Evolutionary conservation across 805 yeast genomes (phyloP).

Genomic region (Candida nitratophila): DNA sequence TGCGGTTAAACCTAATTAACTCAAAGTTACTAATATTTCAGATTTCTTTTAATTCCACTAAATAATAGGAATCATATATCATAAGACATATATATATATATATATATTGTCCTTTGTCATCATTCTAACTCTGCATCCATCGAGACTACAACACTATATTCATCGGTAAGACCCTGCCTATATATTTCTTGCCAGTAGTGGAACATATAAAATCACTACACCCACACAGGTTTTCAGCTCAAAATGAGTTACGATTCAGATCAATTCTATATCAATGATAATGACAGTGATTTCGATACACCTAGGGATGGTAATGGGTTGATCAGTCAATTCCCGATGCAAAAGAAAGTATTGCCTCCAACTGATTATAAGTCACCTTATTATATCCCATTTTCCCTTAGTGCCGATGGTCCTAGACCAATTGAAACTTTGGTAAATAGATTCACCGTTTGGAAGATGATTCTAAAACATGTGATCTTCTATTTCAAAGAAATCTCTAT

Average conservation of each 20-base stretch:
- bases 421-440: constrained; percentile 47
- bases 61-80: too few species aligned
- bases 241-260: background rate
- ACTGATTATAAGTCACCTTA: constrained; percentile 27
- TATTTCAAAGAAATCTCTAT: constrained; percentile 44
- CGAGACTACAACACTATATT: too few species aligned
- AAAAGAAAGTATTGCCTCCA: constrained; percentile 23
- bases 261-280: background rate
- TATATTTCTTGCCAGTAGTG: too few species aligned
- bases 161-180: too few species aligned
- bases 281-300: constrained; percentile 5
- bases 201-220: too few species aligned
- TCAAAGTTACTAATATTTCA: too few species aligned
- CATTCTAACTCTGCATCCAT: too few species aligned
- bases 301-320: constrained; percentile 2
- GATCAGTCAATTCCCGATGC: constrained; percentile 7
- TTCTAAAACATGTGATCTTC: constrained; percentile 44
- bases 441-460: constrained; percentile 51
- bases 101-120: too few species aligned
- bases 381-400: constrained; percentile 22
- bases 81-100: too few species aligned
- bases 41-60: too few species aligned
- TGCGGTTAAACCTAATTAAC: too few species aligned
- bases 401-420: constrained; percentile 26
- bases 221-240: too few species aligned